phyloP scores from a whole-genome alignment of 345 rosid species.

The Ceriops tagal region DNA sequence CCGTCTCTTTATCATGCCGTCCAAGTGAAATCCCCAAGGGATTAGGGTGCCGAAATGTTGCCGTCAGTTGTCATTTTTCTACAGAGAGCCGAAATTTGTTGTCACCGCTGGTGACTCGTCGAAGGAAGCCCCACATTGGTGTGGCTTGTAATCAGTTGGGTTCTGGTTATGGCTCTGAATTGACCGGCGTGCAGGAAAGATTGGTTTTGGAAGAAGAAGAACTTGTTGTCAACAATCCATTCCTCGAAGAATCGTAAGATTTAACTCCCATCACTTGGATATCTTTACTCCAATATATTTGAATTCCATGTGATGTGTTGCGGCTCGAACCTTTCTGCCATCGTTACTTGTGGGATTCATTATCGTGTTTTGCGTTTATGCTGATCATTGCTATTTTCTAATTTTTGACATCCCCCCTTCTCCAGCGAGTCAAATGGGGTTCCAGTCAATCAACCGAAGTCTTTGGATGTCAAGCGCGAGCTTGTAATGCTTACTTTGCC shows the following conservation, averaged over 20 bases:
- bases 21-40: conserved; percentile 19
- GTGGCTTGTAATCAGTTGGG: conserved; percentile 36
- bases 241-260: conserved; percentile 44
- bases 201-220: conserved; percentile 30
- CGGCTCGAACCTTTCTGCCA: neutral
- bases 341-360: neutral
- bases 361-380: conserved; percentile 5
- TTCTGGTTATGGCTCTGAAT: conserved; percentile 44
- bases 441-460: conserved; percentile 24
- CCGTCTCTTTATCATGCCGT: conserved; percentile 13
- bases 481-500: conserved; percentile 81
- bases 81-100: conserved; percentile 17
- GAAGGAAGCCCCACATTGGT: conserved; percentile 29
- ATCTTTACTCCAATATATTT: neutral
- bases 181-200: conserved; percentile 30
- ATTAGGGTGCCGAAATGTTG: conserved; percentile 22
- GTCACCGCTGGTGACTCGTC: conserved; percentile 30
- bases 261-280: conserved; percentile 12
- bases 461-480: conserved; percentile 54
- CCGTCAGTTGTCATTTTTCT: conserved; percentile 16
- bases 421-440: conserved; percentile 39
- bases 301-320: neutral
- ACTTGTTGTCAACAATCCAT: conserved; percentile 18
- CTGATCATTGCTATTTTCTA: conserved; percentile 5
- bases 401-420: conserved; percentile 16